Base-by-base conservation (phyloP, 768 basidiomycete genomes). In the Peribolospora baueri region DNA sequence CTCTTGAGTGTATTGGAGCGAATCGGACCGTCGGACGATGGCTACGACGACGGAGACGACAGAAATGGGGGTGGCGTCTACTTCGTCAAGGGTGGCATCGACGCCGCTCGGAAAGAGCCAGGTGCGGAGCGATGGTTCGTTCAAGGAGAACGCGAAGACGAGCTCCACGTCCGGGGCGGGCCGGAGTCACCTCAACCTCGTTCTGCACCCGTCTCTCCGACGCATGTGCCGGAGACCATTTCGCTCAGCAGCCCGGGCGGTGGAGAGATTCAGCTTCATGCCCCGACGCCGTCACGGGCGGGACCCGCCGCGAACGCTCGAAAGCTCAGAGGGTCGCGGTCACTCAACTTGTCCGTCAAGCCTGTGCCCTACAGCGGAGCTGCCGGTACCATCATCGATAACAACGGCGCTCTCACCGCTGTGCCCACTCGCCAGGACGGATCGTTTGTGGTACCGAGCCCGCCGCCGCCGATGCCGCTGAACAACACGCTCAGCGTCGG, bases 221-320 rank as follows among this genome's bases (percentile, higher is more conserved):
- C 25, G 25, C 25, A 25, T 25, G 25, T 25, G 25, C 25, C 25
- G 25, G 25, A 25, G 25, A 25, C 25, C 25, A 25, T 25, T 25
- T 46, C 47, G 40, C 50, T 36, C 40, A 43, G 9, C 46, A 25
- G 37, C 51, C 51, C 42, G 45, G 38, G 10, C 48, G 47, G n/a
- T 45, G 41, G 10, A 51, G 45, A 51, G 53, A 42, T 25, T 47
- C 48, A 42, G 36, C 57, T n/a, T 49, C 56, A 42, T 54, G 40
- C 25, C 46, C 6, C 10, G 7, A 36, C 46, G 36, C 56, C 43
- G 7, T 1, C n/a, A 14, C n/a, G 36, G 37, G 25, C 38, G n/a
- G 10, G 9, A 11, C 49, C 40, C 48, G 37, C 25, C 38, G 42
- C 11, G 53, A 45, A n/a, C 7, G 10, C 25, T 6, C 39, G 6